phyloP scores from a whole-genome alignment of 2,329 filamentous ascomycete genomes.

The Chrysoporthe deuterocubensis region DNA sequence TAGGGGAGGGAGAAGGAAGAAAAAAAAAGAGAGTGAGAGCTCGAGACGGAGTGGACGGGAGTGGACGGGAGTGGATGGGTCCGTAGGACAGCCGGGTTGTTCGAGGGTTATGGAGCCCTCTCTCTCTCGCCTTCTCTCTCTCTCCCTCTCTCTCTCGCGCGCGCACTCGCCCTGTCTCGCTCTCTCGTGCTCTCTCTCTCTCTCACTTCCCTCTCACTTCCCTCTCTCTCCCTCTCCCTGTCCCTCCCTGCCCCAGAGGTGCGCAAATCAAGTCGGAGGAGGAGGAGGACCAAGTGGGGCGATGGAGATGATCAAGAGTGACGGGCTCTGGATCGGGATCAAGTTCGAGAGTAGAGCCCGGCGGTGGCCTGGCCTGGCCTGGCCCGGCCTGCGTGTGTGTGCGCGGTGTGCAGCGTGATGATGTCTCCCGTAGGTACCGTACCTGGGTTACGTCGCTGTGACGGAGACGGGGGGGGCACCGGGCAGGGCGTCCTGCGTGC shows the following conservation, averaged over 20 bases:
- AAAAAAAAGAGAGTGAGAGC: neutral
- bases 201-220: too few species aligned
- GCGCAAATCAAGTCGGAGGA: neutral
- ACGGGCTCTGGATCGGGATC: neutral
- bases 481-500: neutral
- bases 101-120: neutral
- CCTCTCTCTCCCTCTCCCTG: neutral
- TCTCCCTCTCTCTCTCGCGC: neutral
- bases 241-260: neutral
- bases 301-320: neutral
- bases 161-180: too few species aligned
- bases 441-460: too few species aligned
- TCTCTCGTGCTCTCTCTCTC: too few species aligned
- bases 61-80: neutral
- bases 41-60: neutral
- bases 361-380: too few species aligned
- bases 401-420: neutral
- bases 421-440: too few species aligned
- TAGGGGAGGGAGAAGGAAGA: neutral
- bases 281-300: slow-evolving; percentile 1
- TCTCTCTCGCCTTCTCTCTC: neutral
- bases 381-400: too few species aligned
- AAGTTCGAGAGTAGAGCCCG: neutral
- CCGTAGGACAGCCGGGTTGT: neutral
- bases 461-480: too few species aligned